Evolutionary conservation across 345 rosid genomes (phyloP).

Genomic region (Eucalyptus pauciflora): DNA sequence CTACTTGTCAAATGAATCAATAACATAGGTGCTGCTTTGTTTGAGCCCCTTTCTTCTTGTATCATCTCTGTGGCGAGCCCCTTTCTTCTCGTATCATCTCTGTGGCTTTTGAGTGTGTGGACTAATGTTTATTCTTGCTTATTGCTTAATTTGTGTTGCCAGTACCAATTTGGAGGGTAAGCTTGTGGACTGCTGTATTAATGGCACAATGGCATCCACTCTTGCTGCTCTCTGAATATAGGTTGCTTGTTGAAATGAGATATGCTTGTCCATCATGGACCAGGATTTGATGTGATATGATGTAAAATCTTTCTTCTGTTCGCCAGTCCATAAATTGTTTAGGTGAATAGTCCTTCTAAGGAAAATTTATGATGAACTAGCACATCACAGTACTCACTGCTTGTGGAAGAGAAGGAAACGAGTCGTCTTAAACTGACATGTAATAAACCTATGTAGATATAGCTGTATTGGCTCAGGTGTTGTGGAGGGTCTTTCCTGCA

Average conservation of each 20-base stretch:
- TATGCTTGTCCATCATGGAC: neutral
- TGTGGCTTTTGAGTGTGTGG: neutral
- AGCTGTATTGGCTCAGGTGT: neutral
- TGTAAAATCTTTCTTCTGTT: neutral
- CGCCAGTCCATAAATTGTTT: neutral
- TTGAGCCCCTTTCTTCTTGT: neutral
- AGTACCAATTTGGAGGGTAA: neutral
- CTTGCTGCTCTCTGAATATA: neutral
- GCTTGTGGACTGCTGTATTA: neutral
- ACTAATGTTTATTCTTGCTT: neutral
- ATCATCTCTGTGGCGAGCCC: no score
- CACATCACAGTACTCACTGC: neutral
- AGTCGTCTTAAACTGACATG: neutral
- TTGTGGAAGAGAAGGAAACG: neutral
- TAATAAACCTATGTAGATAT: neutral
- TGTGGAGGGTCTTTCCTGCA: neutral
- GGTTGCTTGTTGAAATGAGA: neutral
- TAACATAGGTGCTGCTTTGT: neutral
- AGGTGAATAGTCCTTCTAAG: neutral
- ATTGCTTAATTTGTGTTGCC: neutral
- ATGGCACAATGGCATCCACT: neutral
- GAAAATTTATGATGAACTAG: neutral
- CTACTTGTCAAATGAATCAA: neutral
- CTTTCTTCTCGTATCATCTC: neutral
- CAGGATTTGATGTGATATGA: neutral